Evolutionary conservation across 805 yeast genomes (phyloP).

Genomic region (Monosporozyma unispora): DNA sequence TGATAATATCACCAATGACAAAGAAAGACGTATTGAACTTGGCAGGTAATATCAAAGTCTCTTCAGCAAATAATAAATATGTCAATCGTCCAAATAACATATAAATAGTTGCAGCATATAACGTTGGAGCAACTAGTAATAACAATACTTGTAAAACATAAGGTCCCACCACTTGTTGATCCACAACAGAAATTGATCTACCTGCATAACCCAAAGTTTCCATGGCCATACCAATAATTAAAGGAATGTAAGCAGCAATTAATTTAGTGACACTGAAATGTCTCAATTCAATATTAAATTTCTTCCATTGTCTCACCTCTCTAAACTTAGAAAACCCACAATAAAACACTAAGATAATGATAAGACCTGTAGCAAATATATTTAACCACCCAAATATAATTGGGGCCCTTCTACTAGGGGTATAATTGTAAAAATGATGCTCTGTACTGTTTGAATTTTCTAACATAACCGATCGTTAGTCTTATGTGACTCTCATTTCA

Average conservation of each 20-base stretch:
- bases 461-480: background rate
- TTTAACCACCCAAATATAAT: background rate
- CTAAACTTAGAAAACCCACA: background rate
- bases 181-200: conserved; percentile 12
- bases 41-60: conserved; percentile 15
- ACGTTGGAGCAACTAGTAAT: conserved; percentile 28
- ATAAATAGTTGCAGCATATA: conserved; percentile 28
- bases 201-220: conserved; percentile 24
- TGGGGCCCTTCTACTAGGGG: background rate
- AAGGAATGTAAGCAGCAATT: conserved; percentile 14
- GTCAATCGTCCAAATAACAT: conserved; percentile 26
- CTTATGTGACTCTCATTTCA: too few relatives aligned
- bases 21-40: conserved; percentile 22
- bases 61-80: conserved; percentile 11
- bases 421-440: background rate
- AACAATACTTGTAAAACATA: conserved; percentile 22
- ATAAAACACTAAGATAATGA: background rate
- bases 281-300: background rate
- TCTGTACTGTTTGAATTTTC: background rate
- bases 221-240: conserved; percentile 19
- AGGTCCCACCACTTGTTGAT: conserved; percentile 9
- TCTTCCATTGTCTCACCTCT: background rate
- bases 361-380: background rate
- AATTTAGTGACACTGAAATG: conserved; percentile 1
- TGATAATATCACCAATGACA: conserved; percentile 28